These are phyloP conservation scores for Blepharisma japonicum DNA, from an alignment of 73 alveolate species.

Conservation along the genomic window DNA sequence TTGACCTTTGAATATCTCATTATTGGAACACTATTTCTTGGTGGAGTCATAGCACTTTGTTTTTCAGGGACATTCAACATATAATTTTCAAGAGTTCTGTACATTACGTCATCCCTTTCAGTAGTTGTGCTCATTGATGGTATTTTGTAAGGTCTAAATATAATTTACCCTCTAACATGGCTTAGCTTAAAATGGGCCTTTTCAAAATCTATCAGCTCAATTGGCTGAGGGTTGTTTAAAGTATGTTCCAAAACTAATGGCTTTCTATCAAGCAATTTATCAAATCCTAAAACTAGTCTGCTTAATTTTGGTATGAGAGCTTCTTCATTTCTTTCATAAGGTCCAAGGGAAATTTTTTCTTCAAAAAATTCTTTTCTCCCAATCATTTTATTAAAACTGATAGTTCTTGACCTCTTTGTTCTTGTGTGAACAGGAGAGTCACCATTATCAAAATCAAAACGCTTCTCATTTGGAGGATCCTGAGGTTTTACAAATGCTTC, in stretches of 20 bases:
- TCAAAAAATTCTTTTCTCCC: constrained; percentile 8
- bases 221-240: not conserved
- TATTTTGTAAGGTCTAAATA: constrained; percentile 3
- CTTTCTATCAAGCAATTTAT: not conserved
- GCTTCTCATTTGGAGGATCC: constrained; percentile 20
- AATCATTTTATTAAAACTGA: not conserved
- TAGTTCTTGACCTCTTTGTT: not conserved
- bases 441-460: constrained; percentile 5
- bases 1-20: too few species aligned
- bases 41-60: not conserved
- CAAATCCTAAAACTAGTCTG: not conserved
- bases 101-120: constrained; percentile 13
- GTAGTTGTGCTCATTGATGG: constrained; percentile 2
- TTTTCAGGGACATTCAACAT: constrained; percentile 25
- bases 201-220: not conserved
- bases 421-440: not conserved
- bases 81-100: constrained; percentile 24
- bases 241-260: constrained; percentile 25
- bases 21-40: not conserved
- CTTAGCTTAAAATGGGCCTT: constrained; percentile 8
- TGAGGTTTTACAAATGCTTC: not conserved
- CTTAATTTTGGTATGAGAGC: not conserved
- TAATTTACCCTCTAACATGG: constrained; percentile 7
- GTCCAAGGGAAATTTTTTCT: not conserved
- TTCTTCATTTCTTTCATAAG: constrained; percentile 22